phyloP scores from a whole-genome alignment of 2,329 filamentous ascomycete species.

The Hypoxylon sp. region DNA sequence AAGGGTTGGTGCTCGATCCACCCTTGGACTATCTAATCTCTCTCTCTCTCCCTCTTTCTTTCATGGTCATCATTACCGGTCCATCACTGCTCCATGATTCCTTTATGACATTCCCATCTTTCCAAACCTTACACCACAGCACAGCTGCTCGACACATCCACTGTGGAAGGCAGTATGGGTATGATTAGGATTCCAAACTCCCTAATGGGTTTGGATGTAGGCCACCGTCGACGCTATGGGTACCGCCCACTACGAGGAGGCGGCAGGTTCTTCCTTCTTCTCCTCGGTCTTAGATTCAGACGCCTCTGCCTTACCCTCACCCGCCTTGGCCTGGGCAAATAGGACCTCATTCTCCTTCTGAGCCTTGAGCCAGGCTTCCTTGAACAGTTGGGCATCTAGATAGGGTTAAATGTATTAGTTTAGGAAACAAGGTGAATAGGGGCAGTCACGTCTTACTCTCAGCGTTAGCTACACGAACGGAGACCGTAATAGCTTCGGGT shows the following conservation, averaged over 20 bases:
- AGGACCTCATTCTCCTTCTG: slow-evolving; percentile 95
- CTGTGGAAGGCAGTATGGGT: slow-evolving; percentile 23
- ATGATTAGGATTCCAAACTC: slow-evolving; percentile 14
- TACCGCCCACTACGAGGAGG: slow-evolving; percentile 39
- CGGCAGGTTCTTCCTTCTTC: slow-evolving; percentile 43
- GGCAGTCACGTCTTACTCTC: slow-evolving; percentile 79
- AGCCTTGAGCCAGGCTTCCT: slow-evolving; percentile 96
- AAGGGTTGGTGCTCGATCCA: slow-evolving; percentile 44
- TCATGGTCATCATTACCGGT: slow-evolving; percentile 45
- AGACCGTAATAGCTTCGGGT: slow-evolving; percentile 94
- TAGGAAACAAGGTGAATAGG: slow-evolving; percentile 1
- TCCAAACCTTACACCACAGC: slow-evolving; percentile 36
- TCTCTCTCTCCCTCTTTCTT: slow-evolving; percentile 39
- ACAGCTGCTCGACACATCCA: slow-evolving; percentile 28
- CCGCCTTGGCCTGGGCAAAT: slow-evolving; percentile 63
- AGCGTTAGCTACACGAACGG: slow-evolving; percentile 97
- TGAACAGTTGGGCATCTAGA: slow-evolving; percentile 94
- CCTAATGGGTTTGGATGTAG: slow-evolving; percentile 3
- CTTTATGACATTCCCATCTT: slow-evolving; percentile 28
- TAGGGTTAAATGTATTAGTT: slow-evolving; percentile 49
- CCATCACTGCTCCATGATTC: slow-evolving; percentile 39
- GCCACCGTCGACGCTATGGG: slow-evolving; percentile 12
- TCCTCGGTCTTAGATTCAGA: slow-evolving; percentile 50
- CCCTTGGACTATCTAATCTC: slow-evolving; percentile 43
- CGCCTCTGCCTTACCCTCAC: slow-evolving; percentile 49